Evolutionary conservation across 352 stramenopile species (phyloP).

Genomic region (Halophytophthora batemanensis): DNA sequence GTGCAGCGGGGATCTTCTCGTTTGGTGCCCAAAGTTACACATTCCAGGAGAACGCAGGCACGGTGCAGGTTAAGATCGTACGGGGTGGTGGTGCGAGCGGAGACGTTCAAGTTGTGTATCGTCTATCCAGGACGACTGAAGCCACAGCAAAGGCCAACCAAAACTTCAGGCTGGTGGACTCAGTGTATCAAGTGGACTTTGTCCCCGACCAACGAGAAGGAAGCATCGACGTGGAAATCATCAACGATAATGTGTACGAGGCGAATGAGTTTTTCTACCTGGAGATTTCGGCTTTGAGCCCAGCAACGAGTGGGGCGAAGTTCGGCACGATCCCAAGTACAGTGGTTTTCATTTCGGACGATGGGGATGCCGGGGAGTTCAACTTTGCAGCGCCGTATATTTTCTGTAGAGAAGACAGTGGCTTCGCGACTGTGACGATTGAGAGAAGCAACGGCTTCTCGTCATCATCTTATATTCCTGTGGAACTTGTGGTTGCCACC

Average conservation of each 20-base stretch:
- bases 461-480: constrained; percentile 56
- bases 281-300: constrained; percentile 36
- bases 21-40: constrained; percentile 54
- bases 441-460: constrained; percentile 45
- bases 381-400: constrained; percentile 50
- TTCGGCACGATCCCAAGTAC: constrained; percentile 28
- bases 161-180: constrained; percentile 48
- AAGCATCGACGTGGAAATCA: constrained; percentile 43
- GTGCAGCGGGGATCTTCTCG: constrained; percentile 48
- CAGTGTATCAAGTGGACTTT: constrained; percentile 44
- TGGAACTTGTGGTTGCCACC: constrained; percentile 49
- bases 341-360: constrained; percentile 53
- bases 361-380: constrained; percentile 61
- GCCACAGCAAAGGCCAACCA: constrained; percentile 60
- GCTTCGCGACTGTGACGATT: constrained; percentile 53
- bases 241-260: constrained; percentile 62
- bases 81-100: constrained; percentile 40
- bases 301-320: constrained; percentile 22
- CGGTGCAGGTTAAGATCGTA: constrained; percentile 46
- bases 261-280: constrained; percentile 68
- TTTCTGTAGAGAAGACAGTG: constrained; percentile 67
- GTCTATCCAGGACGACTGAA: constrained; percentile 35
- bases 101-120: constrained; percentile 40
- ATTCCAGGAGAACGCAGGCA: constrained; percentile 43
- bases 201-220: constrained; percentile 42